Evolutionary conservation across 2,329 filamentous ascomycete species (phyloP), one percentile per base, ranked within the genome.

Genomic region (Orbilia brochopaga): DNA sequence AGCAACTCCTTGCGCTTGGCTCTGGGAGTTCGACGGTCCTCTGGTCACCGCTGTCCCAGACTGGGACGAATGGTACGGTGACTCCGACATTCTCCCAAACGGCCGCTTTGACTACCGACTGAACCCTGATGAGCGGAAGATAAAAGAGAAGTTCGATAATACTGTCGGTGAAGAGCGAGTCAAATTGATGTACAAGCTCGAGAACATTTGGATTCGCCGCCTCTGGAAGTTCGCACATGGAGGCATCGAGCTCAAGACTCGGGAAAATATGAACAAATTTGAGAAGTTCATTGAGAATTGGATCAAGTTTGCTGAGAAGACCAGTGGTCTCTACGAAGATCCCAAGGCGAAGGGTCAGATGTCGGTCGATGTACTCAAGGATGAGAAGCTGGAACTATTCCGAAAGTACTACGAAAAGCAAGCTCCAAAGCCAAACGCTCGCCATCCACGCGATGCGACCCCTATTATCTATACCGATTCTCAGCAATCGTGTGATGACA

Each of bases 1-100:
- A 23, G 55, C 50, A 19, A 65, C 48, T 32, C 67, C 67, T 17
- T 61, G 55, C 35, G 5, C 67, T 27, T 72, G 67, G 67, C 56
- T 72, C 7, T 72, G 67, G 67, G 67, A 72, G 30, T 55, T 51
- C 8, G 44, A 54, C 13, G 67, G 60, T 13, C 67, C 60, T 13
- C 54, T 60, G 15, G 53, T 58, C 6, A 65, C 59, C 50, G 52
- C 60, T 17, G n/a, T 48, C 15, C 67, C 67, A 21, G 50, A 17
- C 8, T 72, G 60, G 67, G 67, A 72, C 21, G 67, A 72, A 60
- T 72, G 62, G 60, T 72, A 65, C 15, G 67, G 67, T 1, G 67
- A 72, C 44, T 72, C 67, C 10, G 67, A 72, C 23, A 60, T 65
- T 32, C 56, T 72, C n/a, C 67, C 67, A 7, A 40, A 19, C 17